phyloP scores from a whole-genome alignment of 441 rosid species.

The Euphorbia schlechtendalii region DNA sequence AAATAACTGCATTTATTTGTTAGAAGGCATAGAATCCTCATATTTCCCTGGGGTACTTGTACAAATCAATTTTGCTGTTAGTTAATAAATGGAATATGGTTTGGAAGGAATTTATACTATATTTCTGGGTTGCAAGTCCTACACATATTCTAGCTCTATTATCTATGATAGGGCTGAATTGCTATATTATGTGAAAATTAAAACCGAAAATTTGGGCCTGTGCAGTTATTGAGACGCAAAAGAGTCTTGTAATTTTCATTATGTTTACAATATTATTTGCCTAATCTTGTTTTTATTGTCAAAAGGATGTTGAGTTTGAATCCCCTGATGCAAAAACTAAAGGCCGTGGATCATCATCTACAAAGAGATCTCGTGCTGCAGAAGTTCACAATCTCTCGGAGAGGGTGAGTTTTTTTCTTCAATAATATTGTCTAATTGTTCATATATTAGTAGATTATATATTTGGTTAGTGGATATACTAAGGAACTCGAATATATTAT shows the following conservation, averaged over 20 bases:
- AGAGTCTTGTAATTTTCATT: not conserved
- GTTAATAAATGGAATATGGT: too few relatives aligned
- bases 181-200: too few relatives aligned
- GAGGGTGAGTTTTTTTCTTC: constrained; percentile 43
- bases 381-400: constrained; percentile 95
- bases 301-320: constrained; percentile 55
- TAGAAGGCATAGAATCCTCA: too few relatives aligned
- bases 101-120: too few relatives aligned
- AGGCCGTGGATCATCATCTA: constrained; percentile 51
- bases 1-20: too few relatives aligned
- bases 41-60: too few relatives aligned
- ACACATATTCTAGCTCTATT: too few relatives aligned
- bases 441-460: constrained; percentile 7
- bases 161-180: too few relatives aligned
- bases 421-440: not conserved
- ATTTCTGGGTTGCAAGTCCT: too few relatives aligned
- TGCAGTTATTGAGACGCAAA: not conserved
- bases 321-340: constrained; percentile 47
- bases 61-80: too few relatives aligned
- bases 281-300: not conserved
- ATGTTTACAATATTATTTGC: not conserved
- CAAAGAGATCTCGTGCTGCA: constrained; percentile 87
- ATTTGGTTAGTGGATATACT: constrained; percentile 16
- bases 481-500: constrained; percentile 3
- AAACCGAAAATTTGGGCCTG: not conserved